Evolutionary conservation across 306 rosid species (phyloP), one percentile per base, ranked within the genome.

Genomic region (Astragalus membranaceus): DNA sequence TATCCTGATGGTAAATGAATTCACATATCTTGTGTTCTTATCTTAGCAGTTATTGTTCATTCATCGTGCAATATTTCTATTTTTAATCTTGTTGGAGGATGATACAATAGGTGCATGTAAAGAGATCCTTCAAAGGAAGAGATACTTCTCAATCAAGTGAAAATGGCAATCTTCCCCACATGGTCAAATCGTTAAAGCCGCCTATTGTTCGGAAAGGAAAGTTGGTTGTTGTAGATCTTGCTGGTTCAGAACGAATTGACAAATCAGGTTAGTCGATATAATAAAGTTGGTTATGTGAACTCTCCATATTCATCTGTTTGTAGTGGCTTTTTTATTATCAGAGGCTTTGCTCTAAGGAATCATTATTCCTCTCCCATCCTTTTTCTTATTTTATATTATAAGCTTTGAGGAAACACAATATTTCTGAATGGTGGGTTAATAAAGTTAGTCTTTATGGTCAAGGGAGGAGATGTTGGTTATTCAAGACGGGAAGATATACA

Each of bases 181-280:
- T 66, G 80, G 80, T 74, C 39, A 95, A 95, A 86, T 82, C 80
- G 17, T 77, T 87, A 72, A 95, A 91, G 77, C 88, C 97, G 23
- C 81, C 95, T 59, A 73, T 91, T 73, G 78, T 95, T 67, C 89
- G 92, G 76, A 95, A 89, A 81, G 94, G 95, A 57, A 95, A 91
- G 78, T 75, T 95, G 82, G 89, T 95, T 43, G 93, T 95, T 42
- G 99, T 95, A 51, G 99, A 95, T 85, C 97, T 95, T 78, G 99
- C 99, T 70, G 99, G 99, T 77, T 95, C 99, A 35, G 99, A 95
- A 85, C 91, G 99, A 53, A 89, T 95, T 41, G 91, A 91, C 52
- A 95, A 95, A 82, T 95, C 99, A 86, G 99, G 99, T 91, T 52
- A 15, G 88, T 78, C 51, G 69, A 70, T 77, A 44, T 56, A 17